Evolutionary conservation across 495 filamentous ascomycete species (phyloP), one percentile per base, ranked within the genome.

Genomic region (Hypoxylon intermedium): DNA sequence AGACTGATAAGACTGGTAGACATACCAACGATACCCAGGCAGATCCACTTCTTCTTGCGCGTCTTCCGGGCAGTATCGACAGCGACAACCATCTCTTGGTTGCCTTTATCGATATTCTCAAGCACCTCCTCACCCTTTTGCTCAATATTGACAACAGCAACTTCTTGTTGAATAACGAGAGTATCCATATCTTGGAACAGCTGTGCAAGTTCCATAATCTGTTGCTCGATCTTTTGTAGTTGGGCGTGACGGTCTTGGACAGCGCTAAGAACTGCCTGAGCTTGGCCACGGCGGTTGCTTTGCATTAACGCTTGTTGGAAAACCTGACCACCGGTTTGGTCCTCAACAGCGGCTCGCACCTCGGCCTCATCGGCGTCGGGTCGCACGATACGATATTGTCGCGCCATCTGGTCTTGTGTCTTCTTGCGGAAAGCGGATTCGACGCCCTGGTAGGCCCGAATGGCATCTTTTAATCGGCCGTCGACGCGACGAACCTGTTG

Each of bases 1-100:
- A 1, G 19, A 33, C 53, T 31, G 5, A 6, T 30, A 26, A 41
- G 4, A 2, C 15, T 58, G 57, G 40, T 49, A 53, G 41, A 90
- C 89, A 77, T 85, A 93, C 90, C 78, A 60, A 82, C 69, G 62
- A 98, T 89, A 65, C 88, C 83, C 69, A 97, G 74, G 75, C 92
- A 96, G 69, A 90, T 93, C 94, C 94, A 98, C 89, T 98, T 98
- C 92, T 96, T 97, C 78, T 86, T 89, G 59, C 90, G 84, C 30
- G 88, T 86, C 46, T 83, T 82, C 65, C 86, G 77, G n/a, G 95
- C 93, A 58, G 89, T 95, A 26, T 77, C 77, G 42, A 96, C 87
- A 12, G 93, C 95, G 13, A 80, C 79, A 38, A 78, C 84, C 31
- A 98, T 85, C 75, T 98, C 83, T 48, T 83, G 81, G 68, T 93